Evolutionary conservation across 2,329 filamentous ascomycete genomes (phyloP).

Genomic region (Colletotrichum eremochloae): DNA sequence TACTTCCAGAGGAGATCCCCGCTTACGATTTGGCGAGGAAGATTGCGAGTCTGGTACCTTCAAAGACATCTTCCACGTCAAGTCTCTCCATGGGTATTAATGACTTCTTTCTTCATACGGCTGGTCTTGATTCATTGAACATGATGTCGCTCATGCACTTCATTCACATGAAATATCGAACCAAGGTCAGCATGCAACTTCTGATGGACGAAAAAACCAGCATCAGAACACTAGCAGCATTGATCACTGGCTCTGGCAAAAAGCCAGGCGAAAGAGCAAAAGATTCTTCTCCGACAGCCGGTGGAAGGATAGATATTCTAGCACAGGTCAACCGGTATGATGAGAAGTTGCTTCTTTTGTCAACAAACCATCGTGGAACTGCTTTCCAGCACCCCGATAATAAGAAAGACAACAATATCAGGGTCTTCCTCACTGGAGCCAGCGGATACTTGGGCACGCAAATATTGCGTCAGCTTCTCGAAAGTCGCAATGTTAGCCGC

Average conservation of each 20-base stretch:
- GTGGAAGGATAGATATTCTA: background rate
- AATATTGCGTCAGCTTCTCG: constrained; percentile 25
- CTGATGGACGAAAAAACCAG: constrained; percentile 32
- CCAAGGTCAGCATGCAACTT: constrained; percentile 29
- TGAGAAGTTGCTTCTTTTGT: background rate
- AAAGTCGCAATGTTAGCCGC: background rate
- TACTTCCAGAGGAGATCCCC: background rate
- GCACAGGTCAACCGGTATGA: background rate
- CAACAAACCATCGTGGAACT: background rate
- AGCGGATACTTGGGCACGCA: constrained; percentile 31
- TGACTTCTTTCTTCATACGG: constrained; percentile 3
- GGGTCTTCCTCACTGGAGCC: constrained; percentile 22
- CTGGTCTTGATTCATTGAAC: constrained; percentile 32
- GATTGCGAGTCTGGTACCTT: constrained; percentile 1
- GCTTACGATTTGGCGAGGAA: constrained; percentile 27
- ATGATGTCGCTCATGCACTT: constrained; percentile 41
- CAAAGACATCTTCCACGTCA: background rate
- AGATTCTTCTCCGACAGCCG: fast-evolving
- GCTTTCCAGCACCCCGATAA: background rate
- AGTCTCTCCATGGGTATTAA: background rate
- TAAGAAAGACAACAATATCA: background rate
- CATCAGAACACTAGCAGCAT: constrained; percentile 19
- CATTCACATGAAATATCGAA: constrained; percentile 8
- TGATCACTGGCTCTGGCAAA: background rate
- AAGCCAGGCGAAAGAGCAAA: no score